Conservation (phyloP, 2,329 filamentous ascomycete species). For the Alternaria rosae region DNA sequence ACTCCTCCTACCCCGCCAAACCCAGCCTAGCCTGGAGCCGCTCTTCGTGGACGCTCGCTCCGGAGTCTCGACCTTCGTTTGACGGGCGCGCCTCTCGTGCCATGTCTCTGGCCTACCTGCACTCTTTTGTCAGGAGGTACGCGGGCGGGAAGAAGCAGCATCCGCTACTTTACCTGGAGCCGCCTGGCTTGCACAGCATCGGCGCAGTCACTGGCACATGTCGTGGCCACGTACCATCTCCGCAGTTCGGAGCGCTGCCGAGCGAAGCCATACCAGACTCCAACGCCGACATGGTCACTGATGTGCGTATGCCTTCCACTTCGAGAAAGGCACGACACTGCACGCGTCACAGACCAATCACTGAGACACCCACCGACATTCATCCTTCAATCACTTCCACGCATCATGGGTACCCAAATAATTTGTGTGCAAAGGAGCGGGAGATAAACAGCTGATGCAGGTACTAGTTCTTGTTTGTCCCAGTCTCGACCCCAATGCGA, state of each 20-base stretch:
- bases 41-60: neutral
- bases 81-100: neutral
- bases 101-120: conserved; percentile 1
- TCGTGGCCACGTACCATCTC: conserved; percentile 13
- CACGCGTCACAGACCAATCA: conserved; percentile 18
- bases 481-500: neutral
- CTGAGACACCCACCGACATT: neutral
- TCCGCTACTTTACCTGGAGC: conserved; percentile 9
- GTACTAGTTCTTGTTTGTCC: conserved; percentile 14
- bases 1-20: conserved; percentile 9
- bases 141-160: conserved; percentile 6
- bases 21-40: conserved; percentile 10
- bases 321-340: conserved; percentile 7
- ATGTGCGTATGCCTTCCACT: neutral
- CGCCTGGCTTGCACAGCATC: conserved; percentile 17
- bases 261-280: conserved; percentile 18
- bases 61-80: conserved; percentile 9
- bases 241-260: conserved; percentile 21
- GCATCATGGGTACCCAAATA: neutral
- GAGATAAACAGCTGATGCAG: conserved; percentile 15
- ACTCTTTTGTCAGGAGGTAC: conserved; percentile 1
- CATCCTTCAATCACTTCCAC: neutral
- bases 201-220: conserved; percentile 7
- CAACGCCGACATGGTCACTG: conserved; percentile 18
- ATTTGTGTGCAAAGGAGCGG: conserved; percentile 7